phyloP scores from a whole-genome alignment of 352 stramenopile species.

The Phytopythium cucurbitacearum region DNA sequence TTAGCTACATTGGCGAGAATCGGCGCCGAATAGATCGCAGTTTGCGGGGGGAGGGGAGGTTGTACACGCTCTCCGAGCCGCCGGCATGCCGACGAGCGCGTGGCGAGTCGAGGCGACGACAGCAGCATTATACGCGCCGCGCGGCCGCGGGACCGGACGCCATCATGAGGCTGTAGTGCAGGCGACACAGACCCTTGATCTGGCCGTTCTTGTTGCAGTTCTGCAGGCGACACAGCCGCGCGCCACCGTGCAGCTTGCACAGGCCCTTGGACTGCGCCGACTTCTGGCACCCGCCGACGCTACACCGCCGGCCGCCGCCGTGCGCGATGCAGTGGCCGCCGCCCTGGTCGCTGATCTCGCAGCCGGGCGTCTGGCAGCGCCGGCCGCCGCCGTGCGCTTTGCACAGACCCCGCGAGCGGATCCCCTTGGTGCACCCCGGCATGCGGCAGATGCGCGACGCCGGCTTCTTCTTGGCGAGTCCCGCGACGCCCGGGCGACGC shows the following conservation, averaged over 20 bases:
- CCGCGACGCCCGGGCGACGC: constrained; percentile 10
- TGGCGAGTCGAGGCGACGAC: no score
- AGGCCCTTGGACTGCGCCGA: constrained; percentile 78
- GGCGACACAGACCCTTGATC: constrained; percentile 71
- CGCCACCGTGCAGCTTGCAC: constrained; percentile 83
- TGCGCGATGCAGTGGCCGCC: constrained; percentile 81
- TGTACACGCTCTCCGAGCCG: no score
- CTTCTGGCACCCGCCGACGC: constrained; percentile 63
- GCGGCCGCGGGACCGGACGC: constrained; percentile 9
- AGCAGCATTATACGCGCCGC: neutral
- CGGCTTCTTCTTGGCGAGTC: constrained; percentile 41
- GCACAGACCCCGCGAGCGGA: constrained; percentile 77
- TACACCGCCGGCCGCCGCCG: constrained; percentile 62
- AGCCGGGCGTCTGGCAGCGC: constrained; percentile 69
- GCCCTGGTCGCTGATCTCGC: constrained; percentile 83
- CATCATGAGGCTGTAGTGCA: constrained; percentile 58
- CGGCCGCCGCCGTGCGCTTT: constrained; percentile 81
- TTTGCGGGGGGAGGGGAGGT: no score
- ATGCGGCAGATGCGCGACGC: constrained; percentile 75
- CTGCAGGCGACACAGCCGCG: constrained; percentile 56
- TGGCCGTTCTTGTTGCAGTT: constrained; percentile 83
- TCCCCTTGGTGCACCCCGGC: constrained; percentile 71
- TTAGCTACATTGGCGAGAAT: no score
- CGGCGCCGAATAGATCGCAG: no score
- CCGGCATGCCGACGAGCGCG: no score